Evolutionary conservation across 83 land plant species (phyloP).

Genomic region (Isoetes engelmannii): DNA sequence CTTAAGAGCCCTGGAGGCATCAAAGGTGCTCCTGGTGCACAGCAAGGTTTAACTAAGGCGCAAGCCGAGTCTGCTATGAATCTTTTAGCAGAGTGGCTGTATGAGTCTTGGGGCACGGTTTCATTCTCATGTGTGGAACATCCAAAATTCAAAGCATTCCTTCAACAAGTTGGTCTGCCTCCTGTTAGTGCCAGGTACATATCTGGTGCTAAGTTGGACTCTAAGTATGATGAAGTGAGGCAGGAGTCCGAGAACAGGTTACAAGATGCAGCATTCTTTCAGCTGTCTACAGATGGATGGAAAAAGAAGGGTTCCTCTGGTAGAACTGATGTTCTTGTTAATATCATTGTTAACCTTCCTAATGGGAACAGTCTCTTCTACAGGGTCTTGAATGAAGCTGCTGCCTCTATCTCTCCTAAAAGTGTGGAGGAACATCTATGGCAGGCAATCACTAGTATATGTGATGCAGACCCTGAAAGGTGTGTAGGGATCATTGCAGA

Average conservation of each 20-base stretch:
- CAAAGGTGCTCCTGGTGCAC: neutral
- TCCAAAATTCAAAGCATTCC: constrained; percentile 77
- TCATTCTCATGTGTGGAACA: constrained; percentile 71
- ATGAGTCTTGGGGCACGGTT: constrained; percentile 82
- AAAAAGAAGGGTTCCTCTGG: constrained; percentile 18
- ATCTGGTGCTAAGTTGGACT: constrained; percentile 51
- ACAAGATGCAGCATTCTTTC: constrained; percentile 85
- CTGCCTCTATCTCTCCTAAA: constrained; percentile 33
- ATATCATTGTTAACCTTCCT: constrained; percentile 74
- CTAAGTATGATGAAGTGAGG: constrained; percentile 59
- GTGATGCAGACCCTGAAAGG: constrained; percentile 42
- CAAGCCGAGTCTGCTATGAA: constrained; percentile 50
- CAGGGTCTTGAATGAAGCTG: constrained; percentile 42
- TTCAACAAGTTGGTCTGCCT: constrained; percentile 75
- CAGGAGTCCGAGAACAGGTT: constrained; percentile 60
- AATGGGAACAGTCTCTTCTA: constrained; percentile 83
- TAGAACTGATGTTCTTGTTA: constrained; percentile 41
- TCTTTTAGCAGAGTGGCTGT: constrained; percentile 78
- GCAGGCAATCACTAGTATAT: constrained; percentile 41
- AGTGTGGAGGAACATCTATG: constrained; percentile 65
- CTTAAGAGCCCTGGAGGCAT: constrained; percentile 54
- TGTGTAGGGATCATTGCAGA: constrained; percentile 89
- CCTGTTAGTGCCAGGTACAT: constrained; percentile 43
- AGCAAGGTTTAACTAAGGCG: constrained; percentile 26
- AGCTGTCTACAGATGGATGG: constrained; percentile 84